Conservation (phyloP, 345 rosid genomes). For the Populus ilicifolia region DNA sequence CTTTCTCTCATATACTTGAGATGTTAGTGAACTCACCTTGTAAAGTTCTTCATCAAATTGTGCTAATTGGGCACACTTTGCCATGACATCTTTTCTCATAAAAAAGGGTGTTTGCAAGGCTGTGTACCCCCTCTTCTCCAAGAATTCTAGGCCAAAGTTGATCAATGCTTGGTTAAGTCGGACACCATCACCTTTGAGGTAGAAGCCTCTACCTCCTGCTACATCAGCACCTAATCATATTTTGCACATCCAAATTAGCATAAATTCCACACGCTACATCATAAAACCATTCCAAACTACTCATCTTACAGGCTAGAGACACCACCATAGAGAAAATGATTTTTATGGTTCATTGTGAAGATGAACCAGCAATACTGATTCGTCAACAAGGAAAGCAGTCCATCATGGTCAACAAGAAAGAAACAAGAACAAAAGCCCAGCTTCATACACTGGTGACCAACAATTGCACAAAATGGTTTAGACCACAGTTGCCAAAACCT, state of each 20-base stretch:
- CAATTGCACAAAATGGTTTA: too few relatives aligned
- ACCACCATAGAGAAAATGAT: too few relatives aligned
- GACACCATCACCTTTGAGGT: slow-evolving; percentile 77
- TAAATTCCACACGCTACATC: neutral
- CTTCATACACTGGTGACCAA: too few relatives aligned
- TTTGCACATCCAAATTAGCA: slow-evolving; percentile 2
- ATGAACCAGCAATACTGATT: too few relatives aligned
- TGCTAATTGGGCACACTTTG: slow-evolving; percentile 84
- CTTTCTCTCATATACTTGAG: too few relatives aligned
- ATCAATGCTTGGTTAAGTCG: slow-evolving; percentile 91
- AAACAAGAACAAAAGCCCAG: too few relatives aligned
- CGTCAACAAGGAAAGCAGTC: too few relatives aligned
- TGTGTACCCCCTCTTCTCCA: slow-evolving; percentile 63
- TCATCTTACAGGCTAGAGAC: too few relatives aligned
- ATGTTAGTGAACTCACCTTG: slow-evolving; percentile 45
- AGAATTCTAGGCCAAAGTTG: slow-evolving; percentile 68
- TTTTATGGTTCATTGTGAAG: too few relatives aligned
- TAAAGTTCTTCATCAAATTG: slow-evolving; percentile 94
- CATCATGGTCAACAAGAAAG: too few relatives aligned
- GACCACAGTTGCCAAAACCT: too few relatives aligned
- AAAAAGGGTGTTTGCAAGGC: slow-evolving; percentile 84
- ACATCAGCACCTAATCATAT: slow-evolving; percentile 63
- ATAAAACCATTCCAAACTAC: neutral
- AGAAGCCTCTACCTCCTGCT: slow-evolving; percentile 90
- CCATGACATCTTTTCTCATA: slow-evolving; percentile 91